Evolutionary conservation across 345 rosid genomes (phyloP).

Genomic region (Combretum micranthum): DNA sequence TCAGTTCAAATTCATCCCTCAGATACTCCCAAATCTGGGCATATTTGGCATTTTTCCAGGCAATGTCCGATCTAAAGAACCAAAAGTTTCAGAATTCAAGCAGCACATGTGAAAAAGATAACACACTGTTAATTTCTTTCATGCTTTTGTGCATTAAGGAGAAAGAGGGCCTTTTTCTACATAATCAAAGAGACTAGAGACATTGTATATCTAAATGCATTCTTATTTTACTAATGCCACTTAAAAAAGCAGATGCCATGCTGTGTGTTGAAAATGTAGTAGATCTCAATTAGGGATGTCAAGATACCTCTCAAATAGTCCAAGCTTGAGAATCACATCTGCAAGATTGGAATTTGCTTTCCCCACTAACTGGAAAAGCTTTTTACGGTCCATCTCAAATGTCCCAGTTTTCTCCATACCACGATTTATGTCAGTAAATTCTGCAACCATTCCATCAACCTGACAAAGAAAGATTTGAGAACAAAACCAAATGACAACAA

Average conservation of each 20-base stretch:
- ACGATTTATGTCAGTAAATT: slow-evolving; percentile 92
- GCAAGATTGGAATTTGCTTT: slow-evolving; percentile 92
- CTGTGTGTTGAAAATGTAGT: too few species aligned
- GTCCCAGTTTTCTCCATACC: slow-evolving; percentile 96
- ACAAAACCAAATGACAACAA: not conserved
- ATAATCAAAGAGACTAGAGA: too few species aligned
- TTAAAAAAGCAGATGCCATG: too few species aligned
- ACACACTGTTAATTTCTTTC: too few species aligned
- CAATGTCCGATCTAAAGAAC: slow-evolving; percentile 75
- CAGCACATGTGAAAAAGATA: not conserved
- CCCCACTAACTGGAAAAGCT: slow-evolving; percentile 92
- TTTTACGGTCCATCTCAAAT: slow-evolving; percentile 88
- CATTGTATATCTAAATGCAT: too few species aligned
- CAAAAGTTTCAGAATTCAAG: not conserved
- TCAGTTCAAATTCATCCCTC: slow-evolving; percentile 87
- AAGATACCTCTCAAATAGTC: slow-evolving; percentile 90
- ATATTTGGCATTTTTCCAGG: slow-evolving; percentile 97
- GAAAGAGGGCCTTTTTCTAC: too few species aligned
- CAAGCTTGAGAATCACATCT: slow-evolving; percentile 93
- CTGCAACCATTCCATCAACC: slow-evolving; percentile 99
- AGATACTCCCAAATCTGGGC: slow-evolving; percentile 89
- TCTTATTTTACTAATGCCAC: too few species aligned
- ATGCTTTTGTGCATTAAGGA: too few species aligned
- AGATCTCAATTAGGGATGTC: not conserved
- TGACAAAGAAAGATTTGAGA: slow-evolving; percentile 16